Evolutionary conservation across 306 rosid species (phyloP), one percentile per base, ranked within the genome.

Genomic region (Cucumis hystrix): DNA sequence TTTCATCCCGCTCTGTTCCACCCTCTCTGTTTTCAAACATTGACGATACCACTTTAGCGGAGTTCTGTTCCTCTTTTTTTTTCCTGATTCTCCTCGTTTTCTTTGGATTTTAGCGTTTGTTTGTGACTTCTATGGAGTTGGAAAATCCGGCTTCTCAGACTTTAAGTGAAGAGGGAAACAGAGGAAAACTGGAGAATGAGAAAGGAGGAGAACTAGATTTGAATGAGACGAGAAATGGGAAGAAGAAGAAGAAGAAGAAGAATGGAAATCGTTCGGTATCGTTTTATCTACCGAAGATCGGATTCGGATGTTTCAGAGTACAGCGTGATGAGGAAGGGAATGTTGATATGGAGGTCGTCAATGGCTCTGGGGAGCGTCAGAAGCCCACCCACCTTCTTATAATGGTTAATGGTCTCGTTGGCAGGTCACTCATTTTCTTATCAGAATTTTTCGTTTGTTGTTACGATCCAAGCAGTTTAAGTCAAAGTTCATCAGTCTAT

Each of bases 331-430:
- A 54, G 0, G 80, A 83, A 18, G 86, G 85, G 60, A 79, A 76
- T 82, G 80, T 86, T 40, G 96, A 91, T 76, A 85, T 91, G 66
- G 87, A 88, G 79, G 83, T 85, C 73, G 86, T 83, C 61, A 89
- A 85, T 74, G 80, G 70, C n/a, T 81, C 79, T 78, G 84, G 80
- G 30, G 75, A 64, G 14, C 80, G 83, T 83, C 76, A 78, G 45
- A 75, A 70, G 5, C 90, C 91, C 6, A 83, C 90, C 45, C 98
- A 93, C 74, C 82, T 91, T 69, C 78, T 93, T 82, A 77, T 93
- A 43, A 84, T 86, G 97, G 97, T 88, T 57, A 88, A 93, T 78
- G 98, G 98, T 63, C 90, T 93, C 18, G 64, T 88, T 13, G 98
- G 98, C 84, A 93, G 92, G 98, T 87, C 30, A 40, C 80, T 55